Conservation (phyloP, 805 yeast species). For the Grigorovia yakushimaensis region DNA sequence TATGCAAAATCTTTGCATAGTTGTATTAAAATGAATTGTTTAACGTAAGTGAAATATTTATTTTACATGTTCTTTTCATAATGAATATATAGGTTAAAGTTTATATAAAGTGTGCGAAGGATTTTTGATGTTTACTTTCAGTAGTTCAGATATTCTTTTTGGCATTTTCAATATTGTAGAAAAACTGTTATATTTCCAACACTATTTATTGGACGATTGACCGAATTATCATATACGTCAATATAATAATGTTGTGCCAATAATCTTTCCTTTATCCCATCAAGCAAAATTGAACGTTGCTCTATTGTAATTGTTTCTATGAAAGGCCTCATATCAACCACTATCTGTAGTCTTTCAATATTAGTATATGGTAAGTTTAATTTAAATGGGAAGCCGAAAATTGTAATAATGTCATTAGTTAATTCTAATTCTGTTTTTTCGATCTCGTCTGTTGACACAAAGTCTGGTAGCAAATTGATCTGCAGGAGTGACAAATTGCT, state of each 20-base stretch:
- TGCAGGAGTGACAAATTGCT: slow-evolving; percentile 6
- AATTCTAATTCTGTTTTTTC: background rate
- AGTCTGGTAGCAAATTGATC: background rate
- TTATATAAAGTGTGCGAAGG: too few relatives aligned
- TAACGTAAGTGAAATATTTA: too few relatives aligned
- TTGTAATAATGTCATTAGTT: background rate
- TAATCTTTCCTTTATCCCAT: background rate
- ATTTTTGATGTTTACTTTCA: too few relatives aligned
- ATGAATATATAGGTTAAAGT: too few relatives aligned
- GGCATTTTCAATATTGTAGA: too few relatives aligned
- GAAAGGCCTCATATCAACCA: background rate
- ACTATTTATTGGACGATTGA: background rate
- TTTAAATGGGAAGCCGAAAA: background rate
- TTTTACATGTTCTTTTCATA: too few relatives aligned
- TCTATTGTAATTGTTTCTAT: background rate
- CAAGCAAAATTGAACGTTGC: background rate
- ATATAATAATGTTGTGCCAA: too few relatives aligned
- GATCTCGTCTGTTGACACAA: background rate
- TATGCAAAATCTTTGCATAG: too few relatives aligned
- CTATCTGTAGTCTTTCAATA: background rate
- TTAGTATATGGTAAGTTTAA: background rate
- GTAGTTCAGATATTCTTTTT: too few relatives aligned
- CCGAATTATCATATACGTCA: background rate
- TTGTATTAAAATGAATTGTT: too few relatives aligned
- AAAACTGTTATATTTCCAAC: background rate